These are phyloP conservation scores for Colletotrichum theobromicola DNA, from an alignment of 2,329 filamentous ascomycete genomes.

Conservation along the genomic window DNA sequence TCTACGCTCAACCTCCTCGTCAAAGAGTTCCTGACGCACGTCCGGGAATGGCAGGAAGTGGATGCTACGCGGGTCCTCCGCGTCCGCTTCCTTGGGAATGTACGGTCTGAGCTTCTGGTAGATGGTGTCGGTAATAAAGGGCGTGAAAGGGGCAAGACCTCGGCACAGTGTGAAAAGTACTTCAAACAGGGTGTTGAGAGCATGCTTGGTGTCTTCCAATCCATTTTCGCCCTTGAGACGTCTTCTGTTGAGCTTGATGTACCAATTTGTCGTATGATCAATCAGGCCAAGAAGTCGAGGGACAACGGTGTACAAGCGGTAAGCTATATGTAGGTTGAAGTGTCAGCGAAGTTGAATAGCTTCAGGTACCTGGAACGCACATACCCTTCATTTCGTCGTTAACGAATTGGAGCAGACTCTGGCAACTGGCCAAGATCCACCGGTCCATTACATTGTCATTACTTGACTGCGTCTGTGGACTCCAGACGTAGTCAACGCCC, in stretches of 20 bases:
- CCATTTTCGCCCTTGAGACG: slow-evolving; percentile 90
- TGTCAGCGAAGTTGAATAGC: neutral
- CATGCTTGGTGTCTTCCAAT: slow-evolving; percentile 84
- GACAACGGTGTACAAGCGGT: slow-evolving; percentile 89
- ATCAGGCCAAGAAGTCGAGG: slow-evolving; percentile 83
- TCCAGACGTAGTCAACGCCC: slow-evolving; percentile 77
- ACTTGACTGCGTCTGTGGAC: slow-evolving; percentile 74
- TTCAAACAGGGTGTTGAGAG: slow-evolving; percentile 92
- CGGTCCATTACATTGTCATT: slow-evolving; percentile 95
- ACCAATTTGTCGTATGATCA: slow-evolving; percentile 98
- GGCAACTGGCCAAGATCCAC: slow-evolving; percentile 93
- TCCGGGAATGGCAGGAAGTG: slow-evolving; percentile 93
- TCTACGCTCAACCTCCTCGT: slow-evolving; percentile 82
- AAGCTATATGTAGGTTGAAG: slow-evolving; percentile 46
- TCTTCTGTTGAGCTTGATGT: slow-evolving; percentile 93
- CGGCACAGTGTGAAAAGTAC: slow-evolving; percentile 88
- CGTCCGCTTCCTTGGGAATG: slow-evolving; percentile 73
- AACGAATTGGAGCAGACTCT: slow-evolving; percentile 89
- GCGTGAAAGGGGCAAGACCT: slow-evolving; percentile 91
- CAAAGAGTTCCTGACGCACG: slow-evolving; percentile 86
- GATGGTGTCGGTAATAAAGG: slow-evolving; percentile 94
- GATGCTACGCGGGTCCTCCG: slow-evolving; percentile 80
- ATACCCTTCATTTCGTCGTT: slow-evolving; percentile 87
- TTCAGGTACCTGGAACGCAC: neutral
- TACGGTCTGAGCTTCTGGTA: slow-evolving; percentile 83